Evolutionary conservation across 306 rosid genomes (phyloP), one percentile per base, ranked within the genome.

Genomic region (Canavalia ensiformis): DNA sequence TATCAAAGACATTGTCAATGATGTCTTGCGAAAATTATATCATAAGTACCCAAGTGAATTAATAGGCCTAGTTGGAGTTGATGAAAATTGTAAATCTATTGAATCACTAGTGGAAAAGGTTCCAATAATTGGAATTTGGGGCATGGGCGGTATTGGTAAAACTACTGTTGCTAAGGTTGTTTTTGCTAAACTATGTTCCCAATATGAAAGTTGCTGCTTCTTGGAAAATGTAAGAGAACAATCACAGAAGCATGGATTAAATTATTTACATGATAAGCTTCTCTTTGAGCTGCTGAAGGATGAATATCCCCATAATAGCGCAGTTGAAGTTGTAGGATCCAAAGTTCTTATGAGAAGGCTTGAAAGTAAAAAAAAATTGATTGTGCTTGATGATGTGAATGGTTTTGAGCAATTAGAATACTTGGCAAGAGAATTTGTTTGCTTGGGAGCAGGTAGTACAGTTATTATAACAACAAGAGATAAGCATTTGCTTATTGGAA

Each of bases 41-140:
- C 42, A 12, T 1, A 1, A n/a, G 31, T 31, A 47, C 41, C 58
- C 82, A 58, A 49, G 2, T 50, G 56, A 72, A 4, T 8, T 60
- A 28, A 51, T 4, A 47, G 64, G 39, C 31, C 13, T 83, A n/a
- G 80, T 81, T 50, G 79, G 67, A 63, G 49, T 44, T 34, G 68
- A 76, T 1, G 37, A 71, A 34, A 60, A 25, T 0, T 3, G 1
- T 7, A 7, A 18, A 8, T 0, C 3, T 11, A 52, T 78, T n/a
- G 81, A 74, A 18, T 39, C 1, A 8, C 34, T 74, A 1, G 13
- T 72, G 11, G 1, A 68, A 68, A 11, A 1, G 0, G 13, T 1
- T 11, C 28, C 56, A 10, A 63, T 34, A 18, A 52, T 85, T 64
- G 88, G 88, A 33, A 71, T 85, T 33, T 85, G 83, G 76, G 88